A percentile compares a stretch with the other conserved stretches of the same genome.
These are phyloP conservation scores for Furcasterigmium furcatum DNA, from an alignment of 2,329 filamentous ascomycete genomes.

Conservation along the genomic window DNA sequence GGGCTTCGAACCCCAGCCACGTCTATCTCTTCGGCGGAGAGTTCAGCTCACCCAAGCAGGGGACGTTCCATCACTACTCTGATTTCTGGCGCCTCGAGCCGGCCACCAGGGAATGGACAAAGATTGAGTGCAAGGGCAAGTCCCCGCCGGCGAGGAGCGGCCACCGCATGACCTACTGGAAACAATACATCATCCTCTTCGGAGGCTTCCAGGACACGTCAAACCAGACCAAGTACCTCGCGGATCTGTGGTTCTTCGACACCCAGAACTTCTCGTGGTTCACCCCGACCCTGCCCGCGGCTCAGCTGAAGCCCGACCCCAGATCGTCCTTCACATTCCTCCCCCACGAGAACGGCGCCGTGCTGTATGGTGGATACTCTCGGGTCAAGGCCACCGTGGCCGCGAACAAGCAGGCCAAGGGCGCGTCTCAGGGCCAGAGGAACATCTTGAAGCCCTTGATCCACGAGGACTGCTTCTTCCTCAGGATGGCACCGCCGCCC, in stretches of 20 bases:
- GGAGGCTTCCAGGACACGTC: slow-evolving; percentile 97
- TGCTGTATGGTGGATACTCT: slow-evolving; percentile 91
- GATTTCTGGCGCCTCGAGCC: slow-evolving; percentile 96
- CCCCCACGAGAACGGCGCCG: slow-evolving; percentile 85
- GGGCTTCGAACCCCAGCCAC: slow-evolving; percentile 77
- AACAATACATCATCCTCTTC: slow-evolving; percentile 94
- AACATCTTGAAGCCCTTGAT: slow-evolving; percentile 83
- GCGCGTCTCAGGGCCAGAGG: slow-evolving; percentile 57
- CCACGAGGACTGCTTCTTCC: slow-evolving; percentile 92
- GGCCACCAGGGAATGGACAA: slow-evolving; percentile 81
- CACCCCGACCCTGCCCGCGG: slow-evolving; percentile 69
- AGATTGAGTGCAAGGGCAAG: slow-evolving; percentile 77
- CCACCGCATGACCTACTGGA: slow-evolving; percentile 94
- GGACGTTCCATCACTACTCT: slow-evolving; percentile 98
- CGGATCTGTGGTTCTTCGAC: slow-evolving; percentile 95
- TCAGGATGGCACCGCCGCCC: slow-evolving; percentile 73
- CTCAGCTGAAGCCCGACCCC: slow-evolving; percentile 83
- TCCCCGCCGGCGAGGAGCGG: slow-evolving; percentile 82
- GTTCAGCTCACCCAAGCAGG: slow-evolving; percentile 94
- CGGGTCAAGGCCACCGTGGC: slow-evolving; percentile 71
- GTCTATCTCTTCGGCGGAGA: slow-evolving; percentile 95
- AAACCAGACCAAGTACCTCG: slow-evolving; percentile 89
- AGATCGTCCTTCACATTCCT: slow-evolving; percentile 89
- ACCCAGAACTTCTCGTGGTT: slow-evolving; percentile 84
- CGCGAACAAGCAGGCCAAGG: slow-evolving; percentile 61